Evolutionary conservation across 768 basidiomycete species (phyloP).

Genomic region (Hortiboletus flavorubellus): DNA sequence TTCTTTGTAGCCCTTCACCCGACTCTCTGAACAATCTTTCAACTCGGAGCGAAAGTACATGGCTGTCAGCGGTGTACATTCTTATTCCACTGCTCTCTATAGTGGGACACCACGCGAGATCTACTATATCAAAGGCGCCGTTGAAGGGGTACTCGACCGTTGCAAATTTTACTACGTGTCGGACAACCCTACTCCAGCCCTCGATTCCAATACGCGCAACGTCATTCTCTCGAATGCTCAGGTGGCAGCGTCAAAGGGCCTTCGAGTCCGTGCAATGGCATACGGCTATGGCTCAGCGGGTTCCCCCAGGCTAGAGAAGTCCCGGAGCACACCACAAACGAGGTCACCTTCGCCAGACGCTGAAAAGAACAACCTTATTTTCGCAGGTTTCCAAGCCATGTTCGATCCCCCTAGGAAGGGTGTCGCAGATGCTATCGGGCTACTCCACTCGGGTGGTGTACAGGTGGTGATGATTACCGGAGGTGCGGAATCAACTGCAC

Average conservation of each 20-base stretch:
- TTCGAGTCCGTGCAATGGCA: constrained; percentile 90
- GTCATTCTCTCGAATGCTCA: constrained; percentile 72
- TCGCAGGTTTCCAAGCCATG: constrained; percentile 95
- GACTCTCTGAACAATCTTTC: constrained; percentile 82
- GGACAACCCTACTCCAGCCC: constrained; percentile 80
- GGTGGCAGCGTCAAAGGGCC: constrained; percentile 66
- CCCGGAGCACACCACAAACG: constrained; percentile 25
- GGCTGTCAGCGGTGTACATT: constrained; percentile 78
- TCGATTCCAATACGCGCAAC: constrained; percentile 66
- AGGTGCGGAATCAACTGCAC: constrained; percentile 86
- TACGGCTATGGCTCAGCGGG: constrained; percentile 72
- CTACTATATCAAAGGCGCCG: constrained; percentile 90
- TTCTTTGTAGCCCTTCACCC: constrained; percentile 54
- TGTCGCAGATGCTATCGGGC: constrained; percentile 83
- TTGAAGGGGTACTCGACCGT: constrained; percentile 80
- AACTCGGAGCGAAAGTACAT: constrained; percentile 93
- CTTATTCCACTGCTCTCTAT: constrained; percentile 27
- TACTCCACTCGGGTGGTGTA: constrained; percentile 81
- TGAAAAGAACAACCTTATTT: constrained; percentile 61
- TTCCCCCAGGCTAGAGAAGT: constrained; percentile 21
- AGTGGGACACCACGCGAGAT: constrained; percentile 54
- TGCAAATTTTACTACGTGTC: constrained; percentile 90
- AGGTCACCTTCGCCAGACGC: constrained; percentile 33
- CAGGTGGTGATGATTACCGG: constrained; percentile 99
- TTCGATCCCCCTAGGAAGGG: constrained; percentile 91